A percentile compares a stretch with the other conserved stretches of the same genome.
These are phyloP conservation scores for Hypocreales sp. DNA, from an alignment of 2,329 filamentous ascomycete species.

Conservation along the genomic window DNA sequence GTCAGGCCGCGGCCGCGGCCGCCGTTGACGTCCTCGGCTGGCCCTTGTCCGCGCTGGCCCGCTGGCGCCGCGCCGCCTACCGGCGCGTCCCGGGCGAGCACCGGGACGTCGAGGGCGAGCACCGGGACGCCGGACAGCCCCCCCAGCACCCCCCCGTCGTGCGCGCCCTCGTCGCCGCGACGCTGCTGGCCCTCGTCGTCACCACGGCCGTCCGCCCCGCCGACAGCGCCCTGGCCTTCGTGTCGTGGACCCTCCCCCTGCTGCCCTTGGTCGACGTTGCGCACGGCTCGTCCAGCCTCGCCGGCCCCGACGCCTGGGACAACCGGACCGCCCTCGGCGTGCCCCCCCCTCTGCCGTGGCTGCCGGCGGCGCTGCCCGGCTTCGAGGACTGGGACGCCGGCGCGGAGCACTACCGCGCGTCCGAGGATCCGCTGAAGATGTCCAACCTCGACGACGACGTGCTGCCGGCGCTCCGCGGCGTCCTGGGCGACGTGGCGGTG, in stretches of 20 bases:
- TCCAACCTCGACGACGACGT: conserved; percentile 21
- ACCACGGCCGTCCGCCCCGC: conserved; percentile 12
- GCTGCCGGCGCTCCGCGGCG: conserved; percentile 10
- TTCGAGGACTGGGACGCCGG: conserved; percentile 13
- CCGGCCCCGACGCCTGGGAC: conserved; percentile 12
- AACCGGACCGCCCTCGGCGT: conserved; percentile 11
- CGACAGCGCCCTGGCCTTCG: conserved; percentile 16
- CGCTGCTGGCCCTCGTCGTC: conserved; percentile 10
- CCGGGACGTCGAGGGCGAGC: conserved; percentile 5
- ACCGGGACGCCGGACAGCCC: conserved; percentile 1
- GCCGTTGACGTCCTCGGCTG: conserved; percentile 7
- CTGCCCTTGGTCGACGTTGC: conserved; percentile 18
- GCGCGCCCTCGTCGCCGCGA: neutral
- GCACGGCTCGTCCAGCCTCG: conserved; percentile 13
- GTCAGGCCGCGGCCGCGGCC: conserved; percentile 7
- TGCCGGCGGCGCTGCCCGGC: conserved; percentile 8
- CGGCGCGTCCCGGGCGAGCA: conserved; percentile 5
- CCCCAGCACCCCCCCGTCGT: too few relatives aligned
- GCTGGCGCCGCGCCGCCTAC: conserved; percentile 2
- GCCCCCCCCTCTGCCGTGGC: conserved; percentile 9
- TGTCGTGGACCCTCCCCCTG: conserved; percentile 18
- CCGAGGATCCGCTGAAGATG: conserved; percentile 22
- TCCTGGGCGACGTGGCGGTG: conserved; percentile 16
- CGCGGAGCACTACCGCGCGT: conserved; percentile 16
- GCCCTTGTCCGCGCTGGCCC: conserved; percentile 5